Base-by-base conservation (phyloP, 257 asterid genomes). In the Verbascum thapsus region DNA sequence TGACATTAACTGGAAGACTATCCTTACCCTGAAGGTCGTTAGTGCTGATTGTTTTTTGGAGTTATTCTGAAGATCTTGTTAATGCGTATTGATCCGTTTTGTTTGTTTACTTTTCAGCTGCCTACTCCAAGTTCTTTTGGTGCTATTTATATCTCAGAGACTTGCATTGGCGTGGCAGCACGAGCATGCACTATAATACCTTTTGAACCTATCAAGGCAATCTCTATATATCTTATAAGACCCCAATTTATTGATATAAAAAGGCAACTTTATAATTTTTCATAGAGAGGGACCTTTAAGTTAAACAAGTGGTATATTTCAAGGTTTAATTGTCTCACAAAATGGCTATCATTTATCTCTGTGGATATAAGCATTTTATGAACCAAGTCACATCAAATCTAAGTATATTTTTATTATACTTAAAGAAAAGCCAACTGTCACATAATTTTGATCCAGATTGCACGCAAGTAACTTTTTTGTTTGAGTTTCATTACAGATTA, bases 101-200 rank as follows among this genome's bases (percentile, higher is more conserved):
- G 10, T 7, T 39, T 54, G 0, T 8, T 42, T 47, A 5, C 9
- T 48, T 48, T 69, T 43, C 58, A 70, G 66, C 13, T 57, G 49
- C 41, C 62, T 10, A 38, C n/a, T n/a, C n/a, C n/a, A n/a, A n/a
- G 20, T 52, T 45, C 63, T 1, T 1, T 30, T 8, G 35, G 38
- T 34, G 17, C 20, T 8, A 55, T 65, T 41, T 72, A 58, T 26
- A 17, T 58, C 45, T 41, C 68, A 1, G 45, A 65, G 20, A 23
- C 44, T 41, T 50, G 72, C 34, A 11, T 2, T 10, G 76, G 76
- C 19, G 70, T 72, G 18, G 76, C 76, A 18, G 68, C 68, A 32
- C 58, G 68, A 13, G 72, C 72, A 57, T 41, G 52, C 23, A 10
- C 53, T 4, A 12, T 17, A n/a, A 51, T 72, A 19, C 68, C 67